Percentiles rank a stretch among this genome's conserved stretches.
phyloP scores from a whole-genome alignment of 2,329 filamentous ascomycete genomes.

The Xylariaceae sp. region DNA sequence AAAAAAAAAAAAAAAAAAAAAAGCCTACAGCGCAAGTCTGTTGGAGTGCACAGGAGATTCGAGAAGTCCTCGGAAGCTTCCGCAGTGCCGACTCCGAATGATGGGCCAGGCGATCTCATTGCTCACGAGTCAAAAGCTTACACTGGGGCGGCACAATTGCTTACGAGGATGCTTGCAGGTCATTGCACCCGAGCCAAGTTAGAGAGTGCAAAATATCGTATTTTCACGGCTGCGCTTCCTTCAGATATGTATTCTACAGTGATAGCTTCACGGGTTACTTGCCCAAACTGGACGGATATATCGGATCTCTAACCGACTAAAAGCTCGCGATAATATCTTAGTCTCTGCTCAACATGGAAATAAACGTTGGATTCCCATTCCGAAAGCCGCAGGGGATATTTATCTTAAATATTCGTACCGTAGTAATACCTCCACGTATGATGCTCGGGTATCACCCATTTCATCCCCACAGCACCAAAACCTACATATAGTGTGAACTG shows the following conservation, averaged over 20 bases:
- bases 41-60: not conserved
- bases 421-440: not conserved
- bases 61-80: slow-evolving; percentile 1
- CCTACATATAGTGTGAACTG: no score
- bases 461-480: not conserved
- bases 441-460: not conserved
- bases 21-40: not conserved
- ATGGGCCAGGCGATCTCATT: not conserved
- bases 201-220: not conserved
- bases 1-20: no score
- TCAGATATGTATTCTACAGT: not conserved
- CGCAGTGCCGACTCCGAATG: slow-evolving; percentile 8
- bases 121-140: not conserved
- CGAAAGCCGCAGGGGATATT: not conserved
- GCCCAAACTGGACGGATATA: slow-evolving; percentile 16
- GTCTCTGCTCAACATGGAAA: not conserved
- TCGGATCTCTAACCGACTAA: slow-evolving; percentile 19
- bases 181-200: not conserved
- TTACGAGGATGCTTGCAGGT: slow-evolving; percentile 14
- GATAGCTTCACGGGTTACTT: not conserved
- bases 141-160: not conserved
- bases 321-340: slow-evolving; percentile 9
- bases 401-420: not conserved
- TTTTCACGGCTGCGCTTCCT: no score
- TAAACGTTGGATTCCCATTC: not conserved